Conservation (phyloP, 345 rosid species). For the Raphanus sativus region DNA sequence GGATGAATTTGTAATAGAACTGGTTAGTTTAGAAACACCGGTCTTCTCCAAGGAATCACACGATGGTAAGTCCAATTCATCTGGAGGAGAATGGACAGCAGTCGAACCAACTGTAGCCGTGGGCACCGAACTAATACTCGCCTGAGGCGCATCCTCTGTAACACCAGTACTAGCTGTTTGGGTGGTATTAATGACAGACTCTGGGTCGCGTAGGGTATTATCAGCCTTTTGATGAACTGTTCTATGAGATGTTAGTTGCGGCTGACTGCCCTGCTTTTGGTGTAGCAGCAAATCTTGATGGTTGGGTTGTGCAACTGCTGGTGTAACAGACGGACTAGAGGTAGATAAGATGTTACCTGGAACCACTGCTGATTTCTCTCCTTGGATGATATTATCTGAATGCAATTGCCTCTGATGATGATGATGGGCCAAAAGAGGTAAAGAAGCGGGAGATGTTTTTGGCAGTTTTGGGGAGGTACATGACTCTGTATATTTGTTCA, state of each 20-base stretch:
- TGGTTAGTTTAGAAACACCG: constrained; percentile 39
- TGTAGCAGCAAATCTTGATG: constrained; percentile 44
- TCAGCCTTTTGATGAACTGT: constrained; percentile 57
- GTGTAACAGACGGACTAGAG: constrained; percentile 48
- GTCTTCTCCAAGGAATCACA: constrained; percentile 41
- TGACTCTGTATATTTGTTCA: constrained; percentile 48
- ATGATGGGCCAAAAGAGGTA: constrained; percentile 43
- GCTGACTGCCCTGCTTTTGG: constrained; percentile 58
- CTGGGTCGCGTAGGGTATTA: constrained; percentile 44
- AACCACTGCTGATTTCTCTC: constrained; percentile 44
- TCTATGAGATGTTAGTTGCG: constrained; percentile 54
- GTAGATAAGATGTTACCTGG: constrained; percentile 49
- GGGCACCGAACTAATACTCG: constrained; percentile 45
- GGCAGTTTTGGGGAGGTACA: constrained; percentile 54
- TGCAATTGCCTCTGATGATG: constrained; percentile 54
- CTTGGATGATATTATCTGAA: constrained; percentile 60
- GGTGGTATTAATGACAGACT: constrained; percentile 41
- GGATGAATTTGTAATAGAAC: constrained; percentile 39
- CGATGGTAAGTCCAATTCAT: constrained; percentile 50
- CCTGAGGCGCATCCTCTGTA: constrained; percentile 39
- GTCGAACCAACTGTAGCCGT: constrained; percentile 36
- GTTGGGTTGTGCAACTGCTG: constrained; percentile 37
- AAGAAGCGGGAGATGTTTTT: constrained; percentile 49
- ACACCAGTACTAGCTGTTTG: constrained; percentile 36
- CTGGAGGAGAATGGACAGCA: constrained; percentile 47